phyloP scores from a whole-genome alignment of 75 land plant species.

The Pinus albicaulis region DNA sequence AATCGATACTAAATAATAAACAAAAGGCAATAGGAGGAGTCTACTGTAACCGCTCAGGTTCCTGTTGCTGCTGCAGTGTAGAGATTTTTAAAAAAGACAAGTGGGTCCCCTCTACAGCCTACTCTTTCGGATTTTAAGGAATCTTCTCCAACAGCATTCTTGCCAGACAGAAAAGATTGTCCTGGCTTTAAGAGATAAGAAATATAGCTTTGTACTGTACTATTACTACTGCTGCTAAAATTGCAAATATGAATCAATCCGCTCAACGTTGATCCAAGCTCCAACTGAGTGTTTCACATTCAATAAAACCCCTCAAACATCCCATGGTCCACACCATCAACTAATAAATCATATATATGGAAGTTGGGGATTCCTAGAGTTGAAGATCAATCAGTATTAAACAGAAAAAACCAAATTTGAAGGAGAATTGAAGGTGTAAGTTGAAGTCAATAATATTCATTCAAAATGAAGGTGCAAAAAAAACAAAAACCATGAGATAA shows the following conservation, averaged over 20 bases:
- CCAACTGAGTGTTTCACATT: neutral
- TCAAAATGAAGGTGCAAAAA: no score
- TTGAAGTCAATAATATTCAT: no score
- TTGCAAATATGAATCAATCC: neutral
- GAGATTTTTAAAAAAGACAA: neutral
- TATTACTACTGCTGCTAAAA: neutral
- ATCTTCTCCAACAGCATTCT: constrained; percentile 3
- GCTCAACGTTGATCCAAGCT: neutral
- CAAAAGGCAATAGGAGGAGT: no score
- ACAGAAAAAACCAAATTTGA: neutral
- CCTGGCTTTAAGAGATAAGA: neutral
- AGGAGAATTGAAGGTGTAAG: no score
- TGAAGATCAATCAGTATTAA: neutral
- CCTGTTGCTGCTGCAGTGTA: neutral
- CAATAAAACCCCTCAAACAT: no score
- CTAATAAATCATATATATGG: no score
- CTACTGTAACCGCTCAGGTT: no score
- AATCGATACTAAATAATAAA: neutral
- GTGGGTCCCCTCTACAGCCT: constrained; percentile 1
- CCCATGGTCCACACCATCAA: no score
- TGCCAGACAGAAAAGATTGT: neutral
- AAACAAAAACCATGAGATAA: no score
- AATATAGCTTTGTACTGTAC: no score
- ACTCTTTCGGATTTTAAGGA: constrained; percentile 5
- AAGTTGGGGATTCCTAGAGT: neutral